Base-by-base conservation (phyloP, 441 rosid species). In the Eutrema salsugineum region DNA sequence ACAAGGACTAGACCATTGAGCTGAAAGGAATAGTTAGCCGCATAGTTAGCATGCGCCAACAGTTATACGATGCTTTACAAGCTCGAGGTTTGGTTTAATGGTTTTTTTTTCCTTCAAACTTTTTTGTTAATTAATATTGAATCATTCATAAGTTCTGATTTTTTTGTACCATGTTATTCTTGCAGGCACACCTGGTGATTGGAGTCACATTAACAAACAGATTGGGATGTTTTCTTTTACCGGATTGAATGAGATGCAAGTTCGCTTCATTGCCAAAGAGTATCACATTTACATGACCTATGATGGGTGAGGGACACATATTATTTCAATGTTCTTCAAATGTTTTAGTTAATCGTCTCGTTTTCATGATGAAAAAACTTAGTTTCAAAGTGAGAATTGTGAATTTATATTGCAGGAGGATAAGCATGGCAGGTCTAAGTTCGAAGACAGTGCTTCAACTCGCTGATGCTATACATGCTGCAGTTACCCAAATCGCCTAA, bases 161-260 rank as follows among this genome's bases (percentile, higher is more conserved):
- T n/a, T n/a, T n/a, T n/a, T 55, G 42, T 49, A 20, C 17, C 44
- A 1, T 48, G n/a, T 24, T 32, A 48, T 24, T 33, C 15, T 48
- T 70, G 62, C 80, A 88, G 94, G 90, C 49, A 88, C 91, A 70
- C 90, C 91, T 5, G 94, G 94, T 39, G 86, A 88, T 63, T 88
- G 94, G 94, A 88, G 85, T 81, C 91, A 88, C 73, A 87, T 88
- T 32, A 79, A 85, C 79, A 88, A 85, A 83, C 94, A 88, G 81
- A 87, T 85, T 64, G 94, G 94, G 71, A 88, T 88, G 87, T 88
- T 88, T 71, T 84, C 88, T 24, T 88, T 88, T 80, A 85, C 87
- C 1, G 94, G 94, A 57, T 40, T 88, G 83, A 85, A 87, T 83
- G 63, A 73, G 50, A 88, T 83, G 68, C 94, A 88, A 83, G 94